These are phyloP conservation scores for Rosa rugosa DNA, from an alignment of 306 rosid genomes.

Conservation along the genomic window DNA sequence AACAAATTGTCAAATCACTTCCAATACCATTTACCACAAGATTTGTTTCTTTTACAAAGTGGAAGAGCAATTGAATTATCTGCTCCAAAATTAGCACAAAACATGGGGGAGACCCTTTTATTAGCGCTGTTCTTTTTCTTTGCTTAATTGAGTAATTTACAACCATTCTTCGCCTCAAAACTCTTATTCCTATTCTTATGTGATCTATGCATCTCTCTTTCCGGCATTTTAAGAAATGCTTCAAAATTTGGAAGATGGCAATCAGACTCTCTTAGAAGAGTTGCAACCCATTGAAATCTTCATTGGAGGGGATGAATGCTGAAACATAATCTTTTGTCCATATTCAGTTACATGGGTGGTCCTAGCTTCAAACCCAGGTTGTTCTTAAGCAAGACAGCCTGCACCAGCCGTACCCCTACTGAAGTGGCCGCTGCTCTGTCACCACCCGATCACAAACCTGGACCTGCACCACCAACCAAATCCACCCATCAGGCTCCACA, in stretches of 20 bases:
- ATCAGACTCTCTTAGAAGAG: background rate
- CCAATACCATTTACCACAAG: no score
- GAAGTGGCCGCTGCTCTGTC: background rate
- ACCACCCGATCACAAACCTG: background rate
- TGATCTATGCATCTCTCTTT: background rate
- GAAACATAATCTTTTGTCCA: background rate
- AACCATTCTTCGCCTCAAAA: background rate
- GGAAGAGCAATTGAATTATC: background rate
- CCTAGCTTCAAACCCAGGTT: slow-evolving; percentile 80
- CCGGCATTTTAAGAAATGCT: background rate
- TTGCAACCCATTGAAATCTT: background rate
- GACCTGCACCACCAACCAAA: background rate
- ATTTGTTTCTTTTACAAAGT: no score
- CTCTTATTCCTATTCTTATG: background rate
- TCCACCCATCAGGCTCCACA: slow-evolving; percentile 19
- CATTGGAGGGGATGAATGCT: background rate
- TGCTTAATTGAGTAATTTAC: background rate
- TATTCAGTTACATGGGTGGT: slow-evolving; percentile 48
- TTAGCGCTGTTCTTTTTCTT: background rate
- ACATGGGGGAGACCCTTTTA: background rate
- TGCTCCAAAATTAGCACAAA: background rate
- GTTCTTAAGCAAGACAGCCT: slow-evolving; percentile 48
- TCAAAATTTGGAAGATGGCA: background rate
- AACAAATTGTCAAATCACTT: background rate
- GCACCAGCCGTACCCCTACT: slow-evolving; percentile 54